Evolutionary conservation across 371 early-diverging fungal genomes (phyloP).

Genomic region (Massospora cicadina): DNA sequence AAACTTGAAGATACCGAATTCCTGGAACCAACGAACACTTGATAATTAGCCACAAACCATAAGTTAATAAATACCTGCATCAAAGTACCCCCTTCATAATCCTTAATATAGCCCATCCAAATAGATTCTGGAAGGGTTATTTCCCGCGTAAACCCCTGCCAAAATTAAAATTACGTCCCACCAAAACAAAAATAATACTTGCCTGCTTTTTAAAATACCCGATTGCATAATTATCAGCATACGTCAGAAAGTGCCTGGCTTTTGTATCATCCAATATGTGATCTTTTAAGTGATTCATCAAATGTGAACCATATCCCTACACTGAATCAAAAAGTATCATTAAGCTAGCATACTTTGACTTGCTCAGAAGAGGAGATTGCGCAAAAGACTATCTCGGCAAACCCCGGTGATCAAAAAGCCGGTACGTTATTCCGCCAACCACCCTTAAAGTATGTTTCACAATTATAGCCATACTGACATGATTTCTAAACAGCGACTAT

Average conservation of each 20-base stretch:
- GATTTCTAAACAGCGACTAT: conserved; percentile 33
- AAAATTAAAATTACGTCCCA: background rate
- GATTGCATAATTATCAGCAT: conserved; percentile 99
- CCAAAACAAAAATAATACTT: conserved; percentile 11
- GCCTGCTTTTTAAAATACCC: conserved; percentile 99
- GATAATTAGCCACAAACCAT: background rate
- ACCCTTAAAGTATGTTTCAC: conserved; percentile 43
- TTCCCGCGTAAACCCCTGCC: conserved; percentile 89
- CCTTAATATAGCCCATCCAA: conserved; percentile 99
- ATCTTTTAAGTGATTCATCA: conserved; percentile 91
- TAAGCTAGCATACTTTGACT: conserved; percentile 52
- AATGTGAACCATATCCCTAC: conserved; percentile 80
- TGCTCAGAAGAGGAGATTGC: conserved; percentile 90
- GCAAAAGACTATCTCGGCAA: conserved; percentile 99
- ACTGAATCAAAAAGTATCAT: conserved; percentile 9
- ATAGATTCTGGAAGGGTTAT: conserved; percentile 76
- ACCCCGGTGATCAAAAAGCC: conserved; percentile 80
- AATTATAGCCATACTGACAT: conserved; percentile 64
- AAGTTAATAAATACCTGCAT: conserved; percentile 63
- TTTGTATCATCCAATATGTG: conserved; percentile 49
- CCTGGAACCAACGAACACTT: conserved; percentile 37
- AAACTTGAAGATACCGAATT: conserved; percentile 31
- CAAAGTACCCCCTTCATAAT: conserved; percentile 98
- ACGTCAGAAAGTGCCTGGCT: conserved; percentile 85
- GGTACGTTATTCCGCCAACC: conserved; percentile 93